Evolutionary conservation across 176 grass and related monocot species (phyloP).

Genomic region (Chloris gayana): DNA sequence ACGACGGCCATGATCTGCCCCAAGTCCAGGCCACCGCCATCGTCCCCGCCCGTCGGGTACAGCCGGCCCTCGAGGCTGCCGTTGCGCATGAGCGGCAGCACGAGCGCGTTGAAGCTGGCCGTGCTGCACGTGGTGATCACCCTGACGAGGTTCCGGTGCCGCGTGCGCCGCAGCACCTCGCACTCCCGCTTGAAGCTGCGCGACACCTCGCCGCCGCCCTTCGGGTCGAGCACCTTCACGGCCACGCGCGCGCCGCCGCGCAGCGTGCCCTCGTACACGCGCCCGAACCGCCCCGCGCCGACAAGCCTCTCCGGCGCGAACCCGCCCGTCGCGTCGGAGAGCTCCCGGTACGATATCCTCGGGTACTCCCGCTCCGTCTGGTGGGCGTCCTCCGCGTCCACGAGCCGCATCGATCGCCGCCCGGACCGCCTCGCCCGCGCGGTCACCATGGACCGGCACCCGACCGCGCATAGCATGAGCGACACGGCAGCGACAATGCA

Average conservation of each 20-base stretch:
- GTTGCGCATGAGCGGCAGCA: conserved; percentile 76
- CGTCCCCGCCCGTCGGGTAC: conserved; percentile 28
- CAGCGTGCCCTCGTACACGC: conserved; percentile 74
- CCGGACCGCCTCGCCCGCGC: not conserved
- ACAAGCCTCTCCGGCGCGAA: conserved; percentile 64
- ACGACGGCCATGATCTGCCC: conserved; percentile 60
- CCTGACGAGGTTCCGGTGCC: conserved; percentile 76
- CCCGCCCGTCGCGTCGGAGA: conserved; percentile 66
- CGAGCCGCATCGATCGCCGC: conserved; percentile 24
- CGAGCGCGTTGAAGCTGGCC: conserved; percentile 73
- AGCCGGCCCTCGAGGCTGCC: conserved; percentile 77
- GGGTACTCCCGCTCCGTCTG: conserved; percentile 57
- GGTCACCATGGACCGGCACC: conserved; percentile 13
- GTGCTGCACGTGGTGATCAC: conserved; percentile 89
- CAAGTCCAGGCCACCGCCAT: conserved; percentile 35
- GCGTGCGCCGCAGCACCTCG: conserved; percentile 64
- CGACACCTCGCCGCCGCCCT: conserved; percentile 58
- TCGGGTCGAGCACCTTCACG: conserved; percentile 80
- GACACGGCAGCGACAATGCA: conserved; percentile 28
- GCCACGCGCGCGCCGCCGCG: conserved; percentile 57
- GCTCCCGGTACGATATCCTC: conserved; percentile 70
- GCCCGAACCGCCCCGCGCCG: conserved; percentile 60
- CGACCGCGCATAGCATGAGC: conserved; percentile 29
- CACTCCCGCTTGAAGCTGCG: conserved; percentile 84
- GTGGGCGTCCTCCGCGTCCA: conserved; percentile 28